Conservation (phyloP, 176 grass and related monocot genomes). For the Rhynchospora breviuscula region DNA sequence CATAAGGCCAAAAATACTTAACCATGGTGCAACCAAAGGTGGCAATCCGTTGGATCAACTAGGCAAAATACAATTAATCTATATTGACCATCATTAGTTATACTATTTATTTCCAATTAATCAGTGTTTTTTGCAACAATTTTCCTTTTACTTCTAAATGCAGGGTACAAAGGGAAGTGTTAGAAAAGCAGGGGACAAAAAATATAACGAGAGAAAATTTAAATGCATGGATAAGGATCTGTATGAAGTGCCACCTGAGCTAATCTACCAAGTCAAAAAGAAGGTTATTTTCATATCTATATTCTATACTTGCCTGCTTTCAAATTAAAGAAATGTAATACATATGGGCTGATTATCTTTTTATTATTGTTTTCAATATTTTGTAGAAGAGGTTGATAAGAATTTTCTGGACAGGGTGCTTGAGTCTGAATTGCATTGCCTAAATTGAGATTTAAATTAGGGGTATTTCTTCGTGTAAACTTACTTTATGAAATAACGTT, state of each 20-base stretch:
- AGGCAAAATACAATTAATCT: neutral
- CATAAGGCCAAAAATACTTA: neutral
- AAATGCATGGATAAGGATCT: slow-evolving; percentile 80
- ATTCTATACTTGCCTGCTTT: slow-evolving; percentile 30
- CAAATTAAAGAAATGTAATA: neutral
- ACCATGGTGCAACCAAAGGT: neutral
- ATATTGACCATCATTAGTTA: neutral
- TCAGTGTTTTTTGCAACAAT: neutral
- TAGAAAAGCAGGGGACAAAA: slow-evolving; percentile 30
- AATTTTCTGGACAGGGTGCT: slow-evolving; percentile 67
- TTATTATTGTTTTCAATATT: slow-evolving; percentile 11
- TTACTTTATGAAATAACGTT: neutral
- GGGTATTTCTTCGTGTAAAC: neutral
- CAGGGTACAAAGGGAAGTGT: slow-evolving; percentile 38
- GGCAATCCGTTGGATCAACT: neutral
- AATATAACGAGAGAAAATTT: slow-evolving; percentile 35
- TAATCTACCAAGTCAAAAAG: slow-evolving; percentile 62
- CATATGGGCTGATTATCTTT: neutral
- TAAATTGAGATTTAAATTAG: slow-evolving; percentile 24
- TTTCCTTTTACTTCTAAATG: slow-evolving; percentile 29
- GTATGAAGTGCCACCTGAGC: slow-evolving; percentile 76
- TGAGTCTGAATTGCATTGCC: slow-evolving; percentile 67
- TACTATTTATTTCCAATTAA: neutral
- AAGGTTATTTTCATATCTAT: slow-evolving; percentile 48
- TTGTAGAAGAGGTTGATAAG: slow-evolving; percentile 74